phyloP scores from a whole-genome alignment of 176 grass and related monocot species.

The Bothriochloa decipiens region DNA sequence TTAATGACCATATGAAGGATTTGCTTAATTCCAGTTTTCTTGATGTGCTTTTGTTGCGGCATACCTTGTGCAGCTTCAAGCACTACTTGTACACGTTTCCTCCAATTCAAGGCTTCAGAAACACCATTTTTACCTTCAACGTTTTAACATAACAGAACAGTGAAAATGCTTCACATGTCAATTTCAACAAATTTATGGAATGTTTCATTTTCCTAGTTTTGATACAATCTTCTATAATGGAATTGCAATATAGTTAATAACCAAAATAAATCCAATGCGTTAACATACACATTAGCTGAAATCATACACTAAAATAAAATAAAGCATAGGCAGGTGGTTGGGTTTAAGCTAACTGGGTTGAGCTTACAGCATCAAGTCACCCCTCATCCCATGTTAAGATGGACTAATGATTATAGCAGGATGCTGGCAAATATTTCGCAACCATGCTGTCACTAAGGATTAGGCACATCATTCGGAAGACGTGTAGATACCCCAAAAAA shows the following conservation, averaged over 20 bases:
- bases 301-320: background rate
- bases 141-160: background rate
- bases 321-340: background rate
- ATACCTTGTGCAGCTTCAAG: slow-evolving; percentile 52
- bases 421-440: background rate
- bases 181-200: background rate
- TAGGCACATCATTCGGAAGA: background rate
- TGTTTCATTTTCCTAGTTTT: background rate
- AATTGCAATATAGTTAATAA: background rate
- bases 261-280: background rate
- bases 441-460: background rate
- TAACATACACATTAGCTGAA: background rate
- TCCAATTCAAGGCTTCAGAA: slow-evolving; percentile 20
- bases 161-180: background rate
- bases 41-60: background rate
- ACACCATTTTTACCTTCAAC: slow-evolving; percentile 22
- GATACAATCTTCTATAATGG: background rate
- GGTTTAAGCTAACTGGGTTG: background rate
- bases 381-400: background rate
- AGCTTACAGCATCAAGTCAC: background rate
- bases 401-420: background rate
- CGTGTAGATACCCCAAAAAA: background rate
- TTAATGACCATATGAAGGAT: background rate
- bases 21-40: background rate
- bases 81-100: slow-evolving; percentile 11